Evolutionary conservation across 352 stramenopile species (phyloP).

Genomic region (Phytophthora vignae): DNA sequence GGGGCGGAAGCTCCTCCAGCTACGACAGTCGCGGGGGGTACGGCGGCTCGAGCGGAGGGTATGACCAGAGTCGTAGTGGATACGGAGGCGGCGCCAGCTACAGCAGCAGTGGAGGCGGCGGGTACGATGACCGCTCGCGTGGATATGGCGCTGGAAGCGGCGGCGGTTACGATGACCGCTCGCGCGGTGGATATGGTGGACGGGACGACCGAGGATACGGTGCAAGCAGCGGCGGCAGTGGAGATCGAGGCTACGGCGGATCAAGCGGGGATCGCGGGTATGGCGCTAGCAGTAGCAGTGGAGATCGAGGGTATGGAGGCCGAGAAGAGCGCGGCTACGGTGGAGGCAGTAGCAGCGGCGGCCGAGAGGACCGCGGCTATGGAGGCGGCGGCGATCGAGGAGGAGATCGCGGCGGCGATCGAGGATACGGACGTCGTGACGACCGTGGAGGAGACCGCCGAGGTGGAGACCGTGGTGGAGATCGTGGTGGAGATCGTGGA

Average conservation of each 20-base stretch:
- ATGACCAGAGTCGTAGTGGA: conserved; percentile 16
- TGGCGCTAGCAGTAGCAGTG: conserved; percentile 6
- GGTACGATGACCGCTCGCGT: neutral
- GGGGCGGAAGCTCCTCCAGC: conserved; percentile 18
- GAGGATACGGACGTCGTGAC: conserved; percentile 9
- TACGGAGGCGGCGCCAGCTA: conserved; percentile 13
- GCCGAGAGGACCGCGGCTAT: conserved; percentile 31
- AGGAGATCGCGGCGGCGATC: conserved; percentile 28
- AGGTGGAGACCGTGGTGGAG: conserved; percentile 6
- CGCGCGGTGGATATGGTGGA: conserved; percentile 26
- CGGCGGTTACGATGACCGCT: conserved; percentile 31
- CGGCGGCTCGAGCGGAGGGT: neutral
- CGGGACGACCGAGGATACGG: conserved; percentile 25
- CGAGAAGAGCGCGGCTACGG: conserved; percentile 31
- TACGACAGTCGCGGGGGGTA: conserved; percentile 21
- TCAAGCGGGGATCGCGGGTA: conserved; percentile 21
- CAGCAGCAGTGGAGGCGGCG: conserved; percentile 2
- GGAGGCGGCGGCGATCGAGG: conserved; percentile 12
- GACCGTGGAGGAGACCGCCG: conserved; percentile 13
- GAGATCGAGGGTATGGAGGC: conserved; percentile 23
- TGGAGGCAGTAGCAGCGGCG: conserved; percentile 30
- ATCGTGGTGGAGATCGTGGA: conserved; percentile 19
- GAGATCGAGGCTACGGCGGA: conserved; percentile 22
- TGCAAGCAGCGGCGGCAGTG: conserved; percentile 2
- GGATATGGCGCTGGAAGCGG: conserved; percentile 16